Evolutionary conservation across 2,329 filamentous ascomycete species (phyloP), one percentile per base, ranked within the genome.

Genomic region (Botrytis elliptica): DNA sequence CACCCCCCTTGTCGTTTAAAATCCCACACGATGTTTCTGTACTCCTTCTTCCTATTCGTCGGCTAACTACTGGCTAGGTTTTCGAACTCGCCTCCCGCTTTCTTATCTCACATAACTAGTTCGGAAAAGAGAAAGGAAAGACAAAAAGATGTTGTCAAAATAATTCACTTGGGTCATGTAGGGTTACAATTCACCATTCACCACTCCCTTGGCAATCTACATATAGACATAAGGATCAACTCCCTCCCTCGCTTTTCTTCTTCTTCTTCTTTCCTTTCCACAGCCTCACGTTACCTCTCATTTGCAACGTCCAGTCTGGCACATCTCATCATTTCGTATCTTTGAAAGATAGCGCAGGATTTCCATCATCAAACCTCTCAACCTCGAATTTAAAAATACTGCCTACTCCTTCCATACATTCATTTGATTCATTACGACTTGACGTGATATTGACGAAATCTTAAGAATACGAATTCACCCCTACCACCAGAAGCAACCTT

Each of bases 331-430:
- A 22, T 66, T 73, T 71, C 60, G 59, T 69, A 71, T 75, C 74
- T 76, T 75, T 74, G 74, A 74, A 69, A 74, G 74, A 73, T 73
- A 65, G 72, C 73, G 66, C 74, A 62, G 73, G 69, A 72, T 64
- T 60, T 33, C 29, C 38, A 70, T 57, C n/a, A 22, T 52, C 52
- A 52, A 44, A 42, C n/a, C 62, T 18, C 33, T 69, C 38, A 25
- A 49, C 2, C 7, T 67, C 33, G 25, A 55, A 29, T 65, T 33
- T 65, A 9, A n/a, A 40, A 10, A 44, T 65, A 14, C 42, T 20
- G 38, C 66, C 49, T 68, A 55, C 16, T 38, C 33, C 55, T 52
- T 55, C 36, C 65, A 67, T 63, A 69, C 71, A 40, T 40, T 70
- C 66, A 63, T 63, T 73, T 63, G 14, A 73, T 42, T 18, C 25